Percentiles rank a stretch among this genome's conserved stretches.
Evolutionary conservation across 345 rosid genomes (phyloP).

Genomic region (Noccaea bulbosa): DNA sequence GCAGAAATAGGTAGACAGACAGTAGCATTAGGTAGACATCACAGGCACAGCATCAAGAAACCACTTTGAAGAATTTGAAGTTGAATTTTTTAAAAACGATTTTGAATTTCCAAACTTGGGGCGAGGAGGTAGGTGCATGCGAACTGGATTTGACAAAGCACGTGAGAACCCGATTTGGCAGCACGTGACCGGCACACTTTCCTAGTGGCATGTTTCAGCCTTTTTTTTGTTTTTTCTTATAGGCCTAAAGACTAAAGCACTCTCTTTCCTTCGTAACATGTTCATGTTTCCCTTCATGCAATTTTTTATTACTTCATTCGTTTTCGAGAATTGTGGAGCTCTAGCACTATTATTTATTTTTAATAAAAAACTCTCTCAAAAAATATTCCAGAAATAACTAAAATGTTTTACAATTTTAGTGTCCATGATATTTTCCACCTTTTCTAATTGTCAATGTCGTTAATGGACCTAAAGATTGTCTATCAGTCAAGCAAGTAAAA

Average conservation of each 20-base stretch:
- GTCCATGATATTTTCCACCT: background rate
- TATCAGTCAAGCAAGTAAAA: background rate
- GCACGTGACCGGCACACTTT: conserved; percentile 39
- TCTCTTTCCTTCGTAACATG: conserved; percentile 31
- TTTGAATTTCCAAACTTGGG: conserved; percentile 24
- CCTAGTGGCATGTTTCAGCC: conserved; percentile 59
- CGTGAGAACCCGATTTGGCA: conserved; percentile 35
- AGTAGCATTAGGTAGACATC: background rate
- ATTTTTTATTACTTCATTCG: conserved; percentile 18
- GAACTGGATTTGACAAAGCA: conserved; percentile 37
- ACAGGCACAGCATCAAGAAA: background rate
- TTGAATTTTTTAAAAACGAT: background rate
- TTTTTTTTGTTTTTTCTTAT: conserved; percentile 27
- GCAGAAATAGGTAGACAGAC: conserved; percentile 14
- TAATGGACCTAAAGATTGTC: background rate
- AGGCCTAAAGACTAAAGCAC: background rate
- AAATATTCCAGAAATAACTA: background rate
- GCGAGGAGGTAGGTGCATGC: conserved; percentile 36
- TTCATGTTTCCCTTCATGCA: conserved; percentile 31
- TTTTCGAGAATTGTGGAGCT: conserved; percentile 18
- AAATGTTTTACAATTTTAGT: conserved; percentile 5
- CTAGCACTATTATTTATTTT: background rate
- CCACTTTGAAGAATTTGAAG: background rate
- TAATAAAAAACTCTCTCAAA: background rate
- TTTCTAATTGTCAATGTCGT: background rate